These are phyloP conservation scores for Meripilus lineatus DNA, from an alignment of 1,284 basidiomycete genomes.

Conservation along the genomic window DNA sequence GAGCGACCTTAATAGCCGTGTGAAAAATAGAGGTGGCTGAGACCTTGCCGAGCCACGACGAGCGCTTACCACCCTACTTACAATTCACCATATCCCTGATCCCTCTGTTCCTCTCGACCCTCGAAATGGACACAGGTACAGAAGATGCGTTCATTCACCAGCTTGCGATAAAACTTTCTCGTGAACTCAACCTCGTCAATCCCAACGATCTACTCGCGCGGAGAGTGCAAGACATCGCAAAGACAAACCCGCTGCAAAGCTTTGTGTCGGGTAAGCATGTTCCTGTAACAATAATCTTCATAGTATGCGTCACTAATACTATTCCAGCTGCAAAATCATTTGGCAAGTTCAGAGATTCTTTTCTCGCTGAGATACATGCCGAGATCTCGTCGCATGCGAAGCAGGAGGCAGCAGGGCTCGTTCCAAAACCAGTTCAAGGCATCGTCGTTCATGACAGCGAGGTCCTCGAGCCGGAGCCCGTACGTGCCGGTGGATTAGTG, in stretches of 20 bases:
- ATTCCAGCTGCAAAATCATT: constrained; percentile 71
- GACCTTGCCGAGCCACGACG: too few relatives aligned
- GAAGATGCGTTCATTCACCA: constrained; percentile 65
- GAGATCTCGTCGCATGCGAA: constrained; percentile 59
- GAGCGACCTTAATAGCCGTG: too few relatives aligned
- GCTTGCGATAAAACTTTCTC: constrained; percentile 76
- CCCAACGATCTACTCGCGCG: constrained; percentile 80
- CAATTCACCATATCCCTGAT: too few relatives aligned
- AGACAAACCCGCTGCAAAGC: constrained; percentile 56
- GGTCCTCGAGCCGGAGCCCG: constrained; percentile 73
- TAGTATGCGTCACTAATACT: constrained; percentile 9
- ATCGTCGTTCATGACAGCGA: constrained; percentile 81
- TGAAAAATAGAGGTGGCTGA: too few relatives aligned
- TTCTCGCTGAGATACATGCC: constrained; percentile 52
- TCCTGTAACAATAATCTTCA: background rate
- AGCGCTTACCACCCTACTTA: too few relatives aligned
- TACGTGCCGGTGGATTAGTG: constrained; percentile 73
- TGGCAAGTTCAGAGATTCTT: constrained; percentile 76
- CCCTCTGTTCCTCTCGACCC: too few relatives aligned
- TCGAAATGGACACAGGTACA: too few relatives aligned
- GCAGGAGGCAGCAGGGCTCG: constrained; percentile 54
- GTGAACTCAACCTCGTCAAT: constrained; percentile 74
- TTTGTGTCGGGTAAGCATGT: constrained; percentile 52
- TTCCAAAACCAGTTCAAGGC: constrained; percentile 51
- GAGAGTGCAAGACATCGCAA: constrained; percentile 77